A percentile compares a stretch with the other conserved stretches of the same genome.
phyloP scores from a whole-genome alignment of 2,329 filamentous ascomycete genomes.

The Cladosporium colombiae region DNA sequence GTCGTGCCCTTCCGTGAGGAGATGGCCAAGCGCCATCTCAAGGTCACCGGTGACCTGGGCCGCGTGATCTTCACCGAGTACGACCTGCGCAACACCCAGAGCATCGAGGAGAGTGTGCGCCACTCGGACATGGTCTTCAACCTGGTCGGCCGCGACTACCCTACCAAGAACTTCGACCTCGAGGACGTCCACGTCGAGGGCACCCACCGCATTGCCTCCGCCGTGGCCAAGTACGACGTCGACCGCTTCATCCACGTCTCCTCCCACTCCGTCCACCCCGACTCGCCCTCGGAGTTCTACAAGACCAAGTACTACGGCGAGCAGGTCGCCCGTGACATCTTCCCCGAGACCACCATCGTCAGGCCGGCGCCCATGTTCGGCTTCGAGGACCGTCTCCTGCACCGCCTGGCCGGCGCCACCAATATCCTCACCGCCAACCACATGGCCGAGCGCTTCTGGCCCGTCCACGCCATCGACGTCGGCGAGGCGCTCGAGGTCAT shows the following conservation, averaged over 20 bases:
- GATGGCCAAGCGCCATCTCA: conserved; percentile 96
- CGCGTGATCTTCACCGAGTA: conserved; percentile 90
- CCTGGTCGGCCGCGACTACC: conserved; percentile 88
- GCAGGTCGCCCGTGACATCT: conserved; percentile 80
- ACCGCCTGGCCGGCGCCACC: conserved; percentile 75
- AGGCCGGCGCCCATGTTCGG: conserved; percentile 92
- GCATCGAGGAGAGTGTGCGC: conserved; percentile 92
- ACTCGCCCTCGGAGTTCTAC: conserved; percentile 86
- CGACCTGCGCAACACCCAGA: conserved; percentile 89
- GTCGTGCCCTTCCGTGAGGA: conserved; percentile 93
- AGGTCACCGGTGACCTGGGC: conserved; percentile 92
- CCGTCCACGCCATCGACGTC: conserved; percentile 91
- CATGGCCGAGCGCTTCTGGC: conserved; percentile 87
- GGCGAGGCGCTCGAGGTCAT: conserved; percentile 86
- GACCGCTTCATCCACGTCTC: conserved; percentile 97
- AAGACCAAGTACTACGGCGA: conserved; percentile 86
- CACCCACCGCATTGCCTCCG: conserved; percentile 86
- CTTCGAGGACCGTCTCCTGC: conserved; percentile 88
- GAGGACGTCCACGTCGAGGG: conserved; percentile 93
- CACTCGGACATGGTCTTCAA: conserved; percentile 99
- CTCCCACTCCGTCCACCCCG: conserved; percentile 81
- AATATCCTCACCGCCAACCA: conserved; percentile 90
- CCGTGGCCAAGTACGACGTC: conserved; percentile 95
- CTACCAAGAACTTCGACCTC: conserved; percentile 96
- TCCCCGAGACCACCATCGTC: conserved; percentile 95